Evolutionary conservation across 768 basidiomycete genomes (phyloP), one percentile per base, ranked within the genome.

Genomic region (Lactifluus echinatus): DNA sequence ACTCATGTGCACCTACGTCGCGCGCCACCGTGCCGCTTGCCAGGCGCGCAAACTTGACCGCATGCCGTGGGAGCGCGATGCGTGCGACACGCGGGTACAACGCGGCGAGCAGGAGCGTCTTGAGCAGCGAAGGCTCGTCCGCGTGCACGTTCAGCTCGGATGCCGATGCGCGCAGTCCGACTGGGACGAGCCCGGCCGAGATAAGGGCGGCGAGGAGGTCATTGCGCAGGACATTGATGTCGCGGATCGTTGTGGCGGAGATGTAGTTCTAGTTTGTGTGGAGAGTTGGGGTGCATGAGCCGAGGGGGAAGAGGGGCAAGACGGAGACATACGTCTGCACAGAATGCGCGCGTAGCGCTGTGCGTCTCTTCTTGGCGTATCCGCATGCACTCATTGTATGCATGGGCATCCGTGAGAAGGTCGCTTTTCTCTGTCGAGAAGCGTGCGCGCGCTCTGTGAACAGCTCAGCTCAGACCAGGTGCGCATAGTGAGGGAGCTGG

Each of bases 81-180:
- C 82, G 80, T 0, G 85, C 89, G 48, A 93, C 79, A 28, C 85
- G 82, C 2, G 91, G 92, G 81, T 89, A 93, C 21, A 95, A 76
- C 2, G 91, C 93, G 8, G 90, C 92, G 12, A 92, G 79, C 33
- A 96, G 76, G 59, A 93, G 79, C 6, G 83, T 81, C 69, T 95
- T 95, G 65, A 96, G 70, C 24, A 97, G 78, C 66, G 87, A 90
- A 36, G 77, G 74, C 63, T 89, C 83, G 1, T 71, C 65, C 56
- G 79, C 79, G 68, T 91, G 85, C 36, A 70, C 66, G 63, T 91
- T 93, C 50, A 90, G 77, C 19, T 70, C 70, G 1, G 78, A 68
- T 1, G 77, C 73, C 10, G 72, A 68, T 0, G 83, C 76, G 2
- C 67, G 73, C 11, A 78, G 75, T 24, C 71, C 68, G 1, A 72